phyloP scores from a whole-genome alignment of 2,329 filamentous ascomycete species.

The Colletotrichum tropicicola region DNA sequence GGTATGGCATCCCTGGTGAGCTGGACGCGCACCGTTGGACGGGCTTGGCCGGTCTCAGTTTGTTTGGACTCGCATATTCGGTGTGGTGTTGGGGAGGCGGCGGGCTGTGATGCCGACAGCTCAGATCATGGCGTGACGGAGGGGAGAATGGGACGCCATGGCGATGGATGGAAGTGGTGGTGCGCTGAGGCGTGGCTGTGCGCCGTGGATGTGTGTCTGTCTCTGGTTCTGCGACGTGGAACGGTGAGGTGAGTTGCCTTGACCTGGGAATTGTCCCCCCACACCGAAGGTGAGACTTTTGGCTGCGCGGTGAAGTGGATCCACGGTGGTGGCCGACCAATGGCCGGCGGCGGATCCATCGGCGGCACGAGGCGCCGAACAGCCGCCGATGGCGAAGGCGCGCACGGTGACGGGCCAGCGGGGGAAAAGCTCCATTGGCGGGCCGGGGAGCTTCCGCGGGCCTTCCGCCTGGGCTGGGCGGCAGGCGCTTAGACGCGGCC shows the following conservation, averaged over 20 bases:
- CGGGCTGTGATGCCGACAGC: too few species aligned
- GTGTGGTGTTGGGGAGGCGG: not conserved
- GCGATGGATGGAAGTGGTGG: too few species aligned
- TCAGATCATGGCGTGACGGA: too few species aligned
- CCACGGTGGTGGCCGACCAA: not conserved
- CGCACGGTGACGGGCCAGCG: not conserved
- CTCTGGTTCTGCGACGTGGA: not conserved
- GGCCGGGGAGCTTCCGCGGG: constrained; percentile 4
- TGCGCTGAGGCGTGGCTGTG: too few species aligned
- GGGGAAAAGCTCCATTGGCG: not conserved
- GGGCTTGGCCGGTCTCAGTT: not conserved
- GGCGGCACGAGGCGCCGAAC: constrained; percentile 9
- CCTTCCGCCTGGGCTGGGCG: constrained; percentile 1
- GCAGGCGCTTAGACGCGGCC: constrained; percentile 2
- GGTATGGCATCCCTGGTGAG: not conserved
- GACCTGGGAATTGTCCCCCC: too few species aligned
- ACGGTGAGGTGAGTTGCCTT: not conserved
- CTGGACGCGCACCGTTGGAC: not conserved
- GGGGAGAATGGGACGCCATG: too few species aligned
- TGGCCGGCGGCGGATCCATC: not conserved
- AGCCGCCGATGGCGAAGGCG: not conserved
- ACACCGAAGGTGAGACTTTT: constrained; percentile 7
- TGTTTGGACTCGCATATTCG: not conserved
- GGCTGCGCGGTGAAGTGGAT: not conserved
- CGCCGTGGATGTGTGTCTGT: too few species aligned